Base-by-base conservation (phyloP, 768 basidiomycete species). In the Termitomyces sp. region DNA sequence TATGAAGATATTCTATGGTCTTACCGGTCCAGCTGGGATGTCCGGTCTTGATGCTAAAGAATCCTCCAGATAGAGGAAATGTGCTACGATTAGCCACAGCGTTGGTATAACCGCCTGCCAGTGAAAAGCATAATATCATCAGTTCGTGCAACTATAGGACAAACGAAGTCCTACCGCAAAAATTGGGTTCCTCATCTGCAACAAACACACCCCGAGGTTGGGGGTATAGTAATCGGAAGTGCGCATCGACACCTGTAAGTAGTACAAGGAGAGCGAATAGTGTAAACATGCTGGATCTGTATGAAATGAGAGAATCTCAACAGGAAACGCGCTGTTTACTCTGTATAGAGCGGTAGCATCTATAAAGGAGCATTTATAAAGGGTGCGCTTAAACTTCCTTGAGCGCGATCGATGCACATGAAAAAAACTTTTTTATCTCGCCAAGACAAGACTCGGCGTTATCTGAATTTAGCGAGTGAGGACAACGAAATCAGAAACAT, bases 141-240 rank as follows among this genome's bases (percentile, higher is more conserved):
- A 24, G 7, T 16, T n/a, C 4, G 24, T 13, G 24, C 18, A n/a
- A 15, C 39, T 39, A 10, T 20, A 20, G 26, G 12, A 13, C 22
- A 41, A 22, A 20, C 12, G n/a, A 41, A n/a, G 13, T 37, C 5
- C 34, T 7, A 88, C 88, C 88, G 65, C 90, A 90, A 70, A 86
- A 88, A 8, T 72, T 72, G 5, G 74, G 73, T 61, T 87, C 84
- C 15, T 73, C 64, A 49, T 77, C 74, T 39, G 82, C 77, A 51
- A 81, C 81, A 67, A 92, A 92, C 0, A 66, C 69, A 0, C 91
- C 91, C 56, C 91, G 79, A 34, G 88, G 84, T 6, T 74, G 66
- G 24, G 90, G 91, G 65, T 83, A 92, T 59, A 84, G 77, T 42
- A 94, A 76, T 50, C 81, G 82, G 72, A 92, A 92, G 70, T 94